Evolutionary conservation across 2,329 filamentous ascomycete species (phyloP).

Genomic region (Fusarium metavorans): DNA sequence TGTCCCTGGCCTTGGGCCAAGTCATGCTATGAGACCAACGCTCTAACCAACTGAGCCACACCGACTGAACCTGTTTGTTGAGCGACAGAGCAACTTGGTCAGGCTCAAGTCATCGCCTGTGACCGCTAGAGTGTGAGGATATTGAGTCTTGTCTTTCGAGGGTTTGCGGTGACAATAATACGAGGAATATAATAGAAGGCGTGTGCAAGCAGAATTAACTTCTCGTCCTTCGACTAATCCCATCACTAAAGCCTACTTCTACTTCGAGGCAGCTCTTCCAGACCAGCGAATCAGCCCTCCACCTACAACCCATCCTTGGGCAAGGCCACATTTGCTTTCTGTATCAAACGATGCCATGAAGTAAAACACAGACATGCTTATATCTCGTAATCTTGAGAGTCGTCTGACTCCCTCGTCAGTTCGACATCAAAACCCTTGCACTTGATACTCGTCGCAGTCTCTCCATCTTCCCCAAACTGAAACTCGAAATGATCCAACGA

Average conservation of each 20-base stretch:
- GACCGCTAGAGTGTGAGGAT: too few species aligned
- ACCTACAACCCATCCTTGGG: neutral
- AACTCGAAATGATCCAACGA: constrained; percentile 22
- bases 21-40: neutral
- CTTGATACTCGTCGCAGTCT: neutral
- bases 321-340: neutral
- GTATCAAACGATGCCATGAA: neutral
- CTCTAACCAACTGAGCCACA: neutral
- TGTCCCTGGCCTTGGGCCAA: neutral
- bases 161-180: fast-evolving
- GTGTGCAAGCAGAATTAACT: neutral
- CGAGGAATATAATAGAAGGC: neutral
- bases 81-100: neutral
- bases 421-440: constrained; percentile 5
- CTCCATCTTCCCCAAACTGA: neutral
- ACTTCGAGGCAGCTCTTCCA: neutral
- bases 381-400: neutral
- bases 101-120: fast-evolving
- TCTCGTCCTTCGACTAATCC: neutral
- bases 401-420: neutral
- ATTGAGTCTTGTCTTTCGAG: neutral
- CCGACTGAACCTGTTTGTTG: neutral
- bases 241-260: neutral
- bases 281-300: neutral
- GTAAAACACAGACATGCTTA: too few species aligned